Evolutionary conservation across 2,329 filamentous ascomycete species (phyloP).

Genomic region (Colletotrichum incanum): DNA sequence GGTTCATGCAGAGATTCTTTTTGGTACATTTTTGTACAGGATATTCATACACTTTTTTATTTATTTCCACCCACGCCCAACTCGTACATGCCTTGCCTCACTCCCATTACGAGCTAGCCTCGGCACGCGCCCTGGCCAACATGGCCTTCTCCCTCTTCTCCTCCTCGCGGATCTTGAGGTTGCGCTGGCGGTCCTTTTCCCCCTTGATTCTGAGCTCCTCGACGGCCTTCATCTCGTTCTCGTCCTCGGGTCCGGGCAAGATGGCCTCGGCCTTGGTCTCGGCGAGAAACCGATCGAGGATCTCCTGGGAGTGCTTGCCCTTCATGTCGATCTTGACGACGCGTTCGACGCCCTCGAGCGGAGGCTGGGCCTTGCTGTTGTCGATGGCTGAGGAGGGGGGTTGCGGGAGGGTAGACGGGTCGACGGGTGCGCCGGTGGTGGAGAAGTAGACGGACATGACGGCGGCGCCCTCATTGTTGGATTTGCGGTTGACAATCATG

Average conservation of each 20-base stretch:
- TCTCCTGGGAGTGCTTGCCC: constrained; percentile 71
- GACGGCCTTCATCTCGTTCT: constrained; percentile 70
- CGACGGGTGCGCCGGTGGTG: constrained; percentile 49
- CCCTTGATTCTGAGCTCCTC: constrained; percentile 68
- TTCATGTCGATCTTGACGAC: constrained; percentile 76
- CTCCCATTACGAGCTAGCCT: constrained; percentile 47
- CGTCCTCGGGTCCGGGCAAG: constrained; percentile 72
- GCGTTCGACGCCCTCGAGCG: constrained; percentile 62
- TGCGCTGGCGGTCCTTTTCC: constrained; percentile 68
- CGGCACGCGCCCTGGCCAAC: constrained; percentile 57
- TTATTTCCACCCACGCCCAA: neutral
- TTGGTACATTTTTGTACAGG: constrained; percentile 44
- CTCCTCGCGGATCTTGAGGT: constrained; percentile 68
- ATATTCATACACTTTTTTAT: constrained; percentile 37
- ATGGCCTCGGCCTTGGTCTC: constrained; percentile 74
- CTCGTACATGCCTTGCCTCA: neutral
- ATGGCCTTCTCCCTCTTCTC: constrained; percentile 74
- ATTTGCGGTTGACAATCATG: constrained; percentile 84
- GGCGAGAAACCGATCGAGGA: constrained; percentile 74
- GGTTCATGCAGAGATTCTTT: constrained; percentile 31
- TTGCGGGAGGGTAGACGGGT: constrained; percentile 54
- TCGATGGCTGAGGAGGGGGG: constrained; percentile 64
- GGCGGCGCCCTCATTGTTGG: constrained; percentile 69
- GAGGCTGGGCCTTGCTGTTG: constrained; percentile 64
- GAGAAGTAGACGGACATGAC: constrained; percentile 78